A percentile compares a stretch with the other conserved stretches of the same genome.
Evolutionary conservation across 495 filamentous ascomycete genomes (phyloP).

Genomic region (Chaetomium tenue): DNA sequence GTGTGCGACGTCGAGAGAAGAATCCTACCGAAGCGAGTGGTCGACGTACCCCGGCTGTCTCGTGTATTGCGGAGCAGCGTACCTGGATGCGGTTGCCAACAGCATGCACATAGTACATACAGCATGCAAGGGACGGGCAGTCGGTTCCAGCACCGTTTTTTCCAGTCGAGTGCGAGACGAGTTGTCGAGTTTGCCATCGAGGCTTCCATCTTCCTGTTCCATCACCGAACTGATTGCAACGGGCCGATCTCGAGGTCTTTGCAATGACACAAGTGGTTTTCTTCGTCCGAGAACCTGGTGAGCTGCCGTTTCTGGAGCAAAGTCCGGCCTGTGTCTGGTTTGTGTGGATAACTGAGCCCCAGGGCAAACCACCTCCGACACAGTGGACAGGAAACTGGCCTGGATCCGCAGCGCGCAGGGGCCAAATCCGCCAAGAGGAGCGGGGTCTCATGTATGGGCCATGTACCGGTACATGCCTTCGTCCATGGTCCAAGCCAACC

Average conservation of each 20-base stretch:
- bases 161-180: background rate
- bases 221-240: background rate
- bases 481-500: background rate
- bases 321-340: constrained; percentile 16
- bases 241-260: background rate
- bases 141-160: background rate
- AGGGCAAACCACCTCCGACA: constrained; percentile 12
- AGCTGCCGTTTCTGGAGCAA: constrained; percentile 25
- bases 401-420: background rate
- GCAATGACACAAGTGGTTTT: background rate
- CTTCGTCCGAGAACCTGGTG: constrained; percentile 3
- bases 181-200: background rate
- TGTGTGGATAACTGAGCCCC: constrained; percentile 2
- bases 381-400: constrained; percentile 2
- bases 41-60: background rate
- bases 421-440: constrained; percentile 14
- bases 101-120: constrained; percentile 2
- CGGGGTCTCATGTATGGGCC: constrained; percentile 6
- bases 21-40: no score
- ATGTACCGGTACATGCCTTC: constrained; percentile 8
- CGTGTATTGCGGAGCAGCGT: constrained; percentile 7
- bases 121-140: constrained; percentile 29
- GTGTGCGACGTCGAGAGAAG: no score
- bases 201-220: background rate
- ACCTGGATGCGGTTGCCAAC: constrained; percentile 32